These are phyloP conservation scores for Aegilops speltoides DNA, from an alignment of 176 grass and related monocot species.

Conservation along the genomic window DNA sequence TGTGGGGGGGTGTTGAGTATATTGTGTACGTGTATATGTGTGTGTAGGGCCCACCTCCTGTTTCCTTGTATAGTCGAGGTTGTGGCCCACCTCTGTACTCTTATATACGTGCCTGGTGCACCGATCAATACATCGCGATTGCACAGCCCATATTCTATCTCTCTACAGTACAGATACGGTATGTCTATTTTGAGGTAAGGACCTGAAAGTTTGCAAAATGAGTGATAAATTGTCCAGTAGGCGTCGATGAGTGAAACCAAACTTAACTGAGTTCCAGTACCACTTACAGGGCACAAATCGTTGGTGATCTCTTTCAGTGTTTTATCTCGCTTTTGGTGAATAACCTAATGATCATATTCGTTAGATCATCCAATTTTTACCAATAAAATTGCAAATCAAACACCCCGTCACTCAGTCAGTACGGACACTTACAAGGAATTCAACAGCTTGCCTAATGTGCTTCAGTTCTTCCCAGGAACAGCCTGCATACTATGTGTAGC, in stretches of 20 bases:
- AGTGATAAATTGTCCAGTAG: background rate
- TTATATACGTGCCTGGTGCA: too few species aligned
- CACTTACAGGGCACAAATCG: slow-evolving; percentile 81
- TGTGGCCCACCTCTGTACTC: too few species aligned
- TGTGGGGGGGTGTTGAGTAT: too few species aligned
- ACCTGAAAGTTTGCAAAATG: slow-evolving; percentile 48
- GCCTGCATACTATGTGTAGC: slow-evolving; percentile 64
- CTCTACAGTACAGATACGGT: background rate
- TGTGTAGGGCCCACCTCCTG: too few species aligned
- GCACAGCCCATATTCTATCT: too few species aligned
- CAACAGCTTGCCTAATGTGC: slow-evolving; percentile 83
- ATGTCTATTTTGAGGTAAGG: slow-evolving; percentile 70
- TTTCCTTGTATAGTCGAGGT: too few species aligned
- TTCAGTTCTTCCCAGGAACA: slow-evolving; percentile 87
- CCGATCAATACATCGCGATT: too few species aligned
- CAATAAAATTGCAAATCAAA: background rate
- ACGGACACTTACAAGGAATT: slow-evolving; percentile 64
- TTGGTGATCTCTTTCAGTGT: slow-evolving; percentile 88
- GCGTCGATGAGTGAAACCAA: background rate
- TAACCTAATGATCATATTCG: slow-evolving; percentile 48
- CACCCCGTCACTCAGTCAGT: background rate
- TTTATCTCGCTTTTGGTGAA: slow-evolving; percentile 84
- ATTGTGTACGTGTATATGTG: too few species aligned
- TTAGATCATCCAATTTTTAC: slow-evolving; percentile 9
- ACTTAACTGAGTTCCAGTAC: background rate